Evolutionary conservation across 2,329 filamentous ascomycete species (phyloP), one percentile per base, ranked within the genome.

Genomic region (Colletotrichum orchidophilum): DNA sequence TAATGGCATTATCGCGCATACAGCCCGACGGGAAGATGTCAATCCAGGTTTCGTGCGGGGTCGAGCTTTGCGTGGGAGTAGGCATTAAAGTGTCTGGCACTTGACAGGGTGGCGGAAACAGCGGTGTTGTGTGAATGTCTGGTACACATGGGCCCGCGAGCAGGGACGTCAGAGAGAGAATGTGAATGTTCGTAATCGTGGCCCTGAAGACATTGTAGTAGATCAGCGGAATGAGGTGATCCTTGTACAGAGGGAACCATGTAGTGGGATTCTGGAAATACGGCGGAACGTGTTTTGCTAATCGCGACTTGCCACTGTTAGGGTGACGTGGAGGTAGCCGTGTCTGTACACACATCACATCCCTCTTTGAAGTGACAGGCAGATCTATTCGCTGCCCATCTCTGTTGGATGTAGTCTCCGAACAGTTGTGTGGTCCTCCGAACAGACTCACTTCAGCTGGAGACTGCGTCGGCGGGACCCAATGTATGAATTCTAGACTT

Each of bases 121-220:
- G 73, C 1, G 75, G 73, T 53, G 74, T 74, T n/a, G 63, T 68
- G 29, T 69, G 53, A 2, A 70, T 65, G 13, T 70, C 59, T 24
- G 72, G 63, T 27, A 72, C 72, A 5, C 62, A 73, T 26, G 65
- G 63, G 33, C 73, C 68, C n/a, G 65, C 66, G 3, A 76, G 63
- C 50, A 77, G 68, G 3, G 31, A 67, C 6, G 70, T 73, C 1
- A 81, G 73, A 9, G 75, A 74, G 4, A 83, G 74, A 13, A 79
- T 76, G 53, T 71, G 62, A 27, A 79, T 76, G 64, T 82, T 82
- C n/a, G 76, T 75, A 6, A 77, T 66, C 9, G 80, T 75, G 3
- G 79, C 81, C 42, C 81, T 78, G 31, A 81, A 75, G 26, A 83
- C 77, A 55, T 83, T 83, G 74, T 81, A 82, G 35, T 81, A 79